A percentile compares a stretch with the other conserved stretches of the same genome.
Conservation (phyloP, 2,329 filamentous ascomycete genomes). For the Rhinocladiella similis region DNA sequence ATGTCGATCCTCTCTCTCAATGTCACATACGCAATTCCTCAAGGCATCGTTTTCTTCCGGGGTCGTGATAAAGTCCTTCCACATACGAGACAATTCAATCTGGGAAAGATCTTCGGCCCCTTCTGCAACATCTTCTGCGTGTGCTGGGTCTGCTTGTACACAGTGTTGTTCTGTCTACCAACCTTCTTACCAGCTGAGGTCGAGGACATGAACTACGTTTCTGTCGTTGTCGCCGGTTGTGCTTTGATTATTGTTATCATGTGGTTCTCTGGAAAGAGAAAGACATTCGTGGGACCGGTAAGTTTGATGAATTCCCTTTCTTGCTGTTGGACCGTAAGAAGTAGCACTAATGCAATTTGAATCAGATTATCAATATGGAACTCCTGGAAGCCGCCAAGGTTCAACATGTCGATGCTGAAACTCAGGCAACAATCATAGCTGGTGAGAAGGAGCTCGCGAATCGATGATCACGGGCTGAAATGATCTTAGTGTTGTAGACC, state of each 20-base stretch:
- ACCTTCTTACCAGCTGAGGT: constrained; percentile 41
- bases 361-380: constrained; percentile 11
- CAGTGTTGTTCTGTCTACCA: constrained; percentile 34
- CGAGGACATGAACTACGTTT: constrained; percentile 51
- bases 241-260: constrained; percentile 10
- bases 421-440: constrained; percentile 4
- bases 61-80: constrained; percentile 36
- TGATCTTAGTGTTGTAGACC: not conserved
- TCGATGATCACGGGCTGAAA: constrained; percentile 2
- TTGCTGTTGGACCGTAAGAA: not conserved
- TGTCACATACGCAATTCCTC: constrained; percentile 28
- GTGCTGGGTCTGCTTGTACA: constrained; percentile 31
- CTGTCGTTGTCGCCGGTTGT: constrained; percentile 42
- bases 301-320: not conserved
- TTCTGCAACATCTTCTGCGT: constrained; percentile 38
- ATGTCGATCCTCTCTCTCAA: constrained; percentile 21
- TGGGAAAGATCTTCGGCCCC: constrained; percentile 31
- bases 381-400: constrained; percentile 7
- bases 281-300: constrained; percentile 10
- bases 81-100: constrained; percentile 13
- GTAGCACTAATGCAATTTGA: not conserved
- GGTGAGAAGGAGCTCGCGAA: constrained; percentile 1
- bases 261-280: constrained; percentile 15
- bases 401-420: constrained; percentile 10
- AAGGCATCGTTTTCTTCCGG: constrained; percentile 43